Evolutionary conservation across 2,329 filamentous ascomycete species (phyloP), one percentile per base, ranked within the genome.

Genomic region (Penicillium sp.): DNA sequence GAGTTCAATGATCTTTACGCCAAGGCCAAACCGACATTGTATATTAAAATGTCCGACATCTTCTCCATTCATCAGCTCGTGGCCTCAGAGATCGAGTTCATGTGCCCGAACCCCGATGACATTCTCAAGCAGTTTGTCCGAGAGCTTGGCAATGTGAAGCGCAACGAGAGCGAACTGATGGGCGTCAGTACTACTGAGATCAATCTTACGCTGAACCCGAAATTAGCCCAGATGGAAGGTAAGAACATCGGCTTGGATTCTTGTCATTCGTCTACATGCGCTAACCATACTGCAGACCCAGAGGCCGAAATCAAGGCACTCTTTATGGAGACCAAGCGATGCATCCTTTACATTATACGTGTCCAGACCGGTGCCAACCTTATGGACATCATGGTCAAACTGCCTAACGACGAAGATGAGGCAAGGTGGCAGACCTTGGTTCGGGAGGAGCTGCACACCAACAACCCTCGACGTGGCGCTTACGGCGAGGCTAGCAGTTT

Each of bases 1-100:
- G 94, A 97, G 70, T 99, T 94, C 82, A 97, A 96, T 69, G 94
- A 99, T 67, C 81, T 99, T 6, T 97, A 97, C 69, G 89, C 93
- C 51, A 92, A 95, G 71, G 94, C 91, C 59, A 96, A 96, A 73
- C 94, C 94, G 6, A 97, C 93, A 0, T 80, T 99, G n/a, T 99
- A 97, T 77, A 96, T 99, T 78, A 99, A 99, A 76, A 93, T 99
- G 84, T 84, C 89, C 15, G 94, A 99, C 70, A 92, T 99, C 52
- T 97, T 99, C 70, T 89, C 93, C 45, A 93, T 99, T 53, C 95
- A 99, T 74, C 90, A 87, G 58, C 81, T 97, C 21, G 83, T 97
- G 49, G 86, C 90, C 3, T 81, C 86, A 23, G 90, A 97, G 63
- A 83, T 96, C 45, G 78, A 85, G 5, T 79, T 80, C 52, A 85